Base-by-base conservation (phyloP, 805 yeast genomes). In the Suhomyces emberorum region DNA sequence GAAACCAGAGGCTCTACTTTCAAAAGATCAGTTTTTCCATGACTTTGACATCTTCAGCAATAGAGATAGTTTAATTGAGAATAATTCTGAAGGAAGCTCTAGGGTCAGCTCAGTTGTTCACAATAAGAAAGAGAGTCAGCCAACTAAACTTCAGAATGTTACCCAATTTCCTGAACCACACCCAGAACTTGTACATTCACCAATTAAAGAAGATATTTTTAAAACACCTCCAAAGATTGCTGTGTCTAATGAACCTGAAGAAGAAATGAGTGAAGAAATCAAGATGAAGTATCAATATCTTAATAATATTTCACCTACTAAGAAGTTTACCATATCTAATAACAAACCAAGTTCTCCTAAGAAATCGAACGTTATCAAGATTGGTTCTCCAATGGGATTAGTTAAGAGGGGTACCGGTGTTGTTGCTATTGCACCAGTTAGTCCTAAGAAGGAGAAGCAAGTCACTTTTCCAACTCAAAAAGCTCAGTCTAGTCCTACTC, bases 361-460 rank as follows among this genome's bases (percentile, higher is more conserved):
- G 20, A 34, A 28, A 15, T 27, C 37, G 21, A 33, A 27, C 19
- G 26, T 26, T 15, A 65, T 66, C 22, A 66, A 66, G 42, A 61
- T 65, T 31, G 57, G 61, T n/a, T 61, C 69, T 4, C 72, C 73
- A 1, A 49, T 65, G 20, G 57, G 53, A 38, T 39, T 65, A 19
- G 54, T 61, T 9, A 62, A 55, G 38, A 51, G 55, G 7, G 61
- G 60, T 15, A 50, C 55, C 1, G 37, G 57, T 1, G 58, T 61
- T 5, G 57, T 63, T 0, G 60, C 58, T 1, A 44, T 54, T 10
- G 42, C 37, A 20, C 26, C 37, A 14, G 15, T 25, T 15, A 27
- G 32, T 9, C 37, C 37, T 12, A 27, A 27, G 27, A 26, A 26
- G 24, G 21, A 10, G 30, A 28, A 23, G 26, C 12, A 21, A 10